Percentiles rank a stretch among this genome's conserved stretches.
Evolutionary conservation across 2,329 filamentous ascomycete species (phyloP).

Genomic region (Penicillium expansum): DNA sequence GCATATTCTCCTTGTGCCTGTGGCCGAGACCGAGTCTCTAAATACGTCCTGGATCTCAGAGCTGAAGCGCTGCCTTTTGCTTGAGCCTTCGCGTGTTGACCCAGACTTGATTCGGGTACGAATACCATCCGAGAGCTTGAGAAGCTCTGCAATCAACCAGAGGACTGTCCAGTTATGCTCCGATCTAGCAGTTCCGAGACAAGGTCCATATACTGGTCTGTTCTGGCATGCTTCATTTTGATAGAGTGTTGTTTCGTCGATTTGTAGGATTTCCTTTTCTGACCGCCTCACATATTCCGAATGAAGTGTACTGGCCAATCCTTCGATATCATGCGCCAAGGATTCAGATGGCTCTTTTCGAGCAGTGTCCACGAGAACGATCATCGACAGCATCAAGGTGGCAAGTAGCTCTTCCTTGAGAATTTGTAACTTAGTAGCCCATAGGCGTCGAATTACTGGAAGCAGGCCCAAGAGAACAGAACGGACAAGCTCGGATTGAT

Average conservation of each 20-base stretch:
- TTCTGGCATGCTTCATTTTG: conserved; percentile 35
- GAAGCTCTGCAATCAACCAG: conserved; percentile 40
- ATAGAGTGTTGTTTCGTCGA: conserved; percentile 70
- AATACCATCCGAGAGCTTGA: conserved; percentile 39
- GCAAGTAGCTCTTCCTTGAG: conserved; percentile 76
- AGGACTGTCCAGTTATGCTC: conserved; percentile 43
- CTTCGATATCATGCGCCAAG: conserved; percentile 53
- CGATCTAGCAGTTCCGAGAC: conserved; percentile 34
- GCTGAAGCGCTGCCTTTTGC: conserved; percentile 38
- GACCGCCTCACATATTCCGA: conserved; percentile 72
- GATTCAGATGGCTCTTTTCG: conserved; percentile 38
- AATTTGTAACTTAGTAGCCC: conserved; percentile 63
- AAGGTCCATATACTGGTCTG: conserved; percentile 36
- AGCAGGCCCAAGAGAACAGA: conserved; percentile 61
- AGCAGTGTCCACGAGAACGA: conserved; percentile 52
- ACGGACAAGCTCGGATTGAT: conserved; percentile 64
- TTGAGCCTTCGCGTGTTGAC: conserved; percentile 19
- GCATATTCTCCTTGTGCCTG: conserved; percentile 44
- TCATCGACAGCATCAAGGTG: conserved; percentile 64
- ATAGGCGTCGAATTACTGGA: conserved; percentile 71
- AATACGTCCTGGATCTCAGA: conserved; percentile 39
- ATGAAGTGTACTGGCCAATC: conserved; percentile 69
- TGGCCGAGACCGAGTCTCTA: conserved; percentile 36
- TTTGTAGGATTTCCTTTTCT: conserved; percentile 68
- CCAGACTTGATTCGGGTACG: conserved; percentile 10